Base-by-base conservation (phyloP, 345 rosid genomes). In the Aquilaria yunnanensis region DNA sequence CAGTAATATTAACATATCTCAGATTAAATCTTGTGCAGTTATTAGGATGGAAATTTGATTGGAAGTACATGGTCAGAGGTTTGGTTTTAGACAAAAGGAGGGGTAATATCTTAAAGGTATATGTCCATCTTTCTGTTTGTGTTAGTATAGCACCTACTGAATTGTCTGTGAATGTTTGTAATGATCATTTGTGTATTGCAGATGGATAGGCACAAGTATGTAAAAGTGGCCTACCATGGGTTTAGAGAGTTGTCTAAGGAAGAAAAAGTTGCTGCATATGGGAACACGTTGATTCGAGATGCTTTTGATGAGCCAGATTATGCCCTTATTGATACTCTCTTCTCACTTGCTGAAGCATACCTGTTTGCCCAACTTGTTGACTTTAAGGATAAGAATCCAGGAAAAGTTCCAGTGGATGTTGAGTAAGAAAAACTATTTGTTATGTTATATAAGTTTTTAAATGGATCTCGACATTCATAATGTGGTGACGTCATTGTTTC, bases 191-290 rank as follows among this genome's bases (percentile, higher is more conserved):
- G 67, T 57, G 33, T 64, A 52, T 10, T 41, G 57, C 82, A 94
- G 99, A 94, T 94, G 99, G 99, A 94, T 68, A 85, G 99, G 37
- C 99, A 90, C 67, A 94, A 94, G 71, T 94, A 94, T 67, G 99
- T 90, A 60, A 90, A 94, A 77, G 91, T 94, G 60, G 99, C 99
- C 14, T 94, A 90, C 74, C 99, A 94, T 80, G 99, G 99, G 66
- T 88, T 94, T 74, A 79, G 64, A 65, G 99, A 94, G 74, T 76
- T 94, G 77, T 77, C 91, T 23, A 94, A 94, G 82, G 96, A 94
- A 77, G 95, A 86, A 51, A 94, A 94, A 88, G 85, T 86, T 70
- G 85, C 73, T 57, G 74, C 85, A 45, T 94, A 94, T 49, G 99
- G 99, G 49, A 88, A 61, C 71, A 88, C 97, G 64, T 77, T 94